Conservation (phyloP, 1,139 yeast species). For the Suhomyces panamericanus region DNA sequence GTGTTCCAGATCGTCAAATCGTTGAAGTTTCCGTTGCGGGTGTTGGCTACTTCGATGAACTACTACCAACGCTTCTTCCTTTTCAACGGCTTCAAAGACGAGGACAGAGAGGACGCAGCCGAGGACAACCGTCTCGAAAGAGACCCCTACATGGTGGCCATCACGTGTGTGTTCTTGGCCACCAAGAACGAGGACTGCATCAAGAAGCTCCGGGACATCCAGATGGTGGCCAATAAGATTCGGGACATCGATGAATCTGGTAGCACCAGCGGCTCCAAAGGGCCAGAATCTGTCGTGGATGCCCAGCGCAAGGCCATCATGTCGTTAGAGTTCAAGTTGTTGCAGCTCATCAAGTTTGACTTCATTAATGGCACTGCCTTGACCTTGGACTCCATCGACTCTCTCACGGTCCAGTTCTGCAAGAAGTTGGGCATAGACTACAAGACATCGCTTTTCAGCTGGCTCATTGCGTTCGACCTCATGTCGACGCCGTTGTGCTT, state of each 20-base stretch:
- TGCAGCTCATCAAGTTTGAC: slow-evolving; percentile 76
- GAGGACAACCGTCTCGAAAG: slow-evolving; percentile 23
- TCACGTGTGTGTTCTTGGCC: slow-evolving; percentile 77
- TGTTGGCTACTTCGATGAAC: slow-evolving; percentile 66
- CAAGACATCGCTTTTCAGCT: slow-evolving; percentile 55
- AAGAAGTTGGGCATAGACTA: slow-evolving; percentile 53
- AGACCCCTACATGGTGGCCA: slow-evolving; percentile 57
- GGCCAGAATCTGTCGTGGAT: slow-evolving; percentile 30
- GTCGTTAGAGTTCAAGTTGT: slow-evolving; percentile 64
- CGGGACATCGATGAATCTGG: slow-evolving; percentile 29
- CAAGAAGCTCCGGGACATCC: slow-evolving; percentile 68
- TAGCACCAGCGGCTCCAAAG: slow-evolving; percentile 1
- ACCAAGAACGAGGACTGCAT: slow-evolving; percentile 87
- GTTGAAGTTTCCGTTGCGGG: slow-evolving; percentile 65
- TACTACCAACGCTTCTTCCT: slow-evolving; percentile 72
- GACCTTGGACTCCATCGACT: slow-evolving; percentile 53
- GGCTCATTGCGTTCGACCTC: slow-evolving; percentile 76
- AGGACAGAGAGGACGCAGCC: slow-evolving; percentile 7
- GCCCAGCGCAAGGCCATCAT: slow-evolving; percentile 54
- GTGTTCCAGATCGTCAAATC: slow-evolving; percentile 52
- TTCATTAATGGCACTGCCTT: slow-evolving; percentile 57
- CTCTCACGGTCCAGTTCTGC: slow-evolving; percentile 65
- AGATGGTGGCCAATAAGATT: slow-evolving; percentile 43
- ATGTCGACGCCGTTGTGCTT: slow-evolving; percentile 71
- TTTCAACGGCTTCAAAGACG: slow-evolving; percentile 56